Base-by-base conservation (phyloP, 2,329 filamentous ascomycete genomes). In the Graphium sp. region DNA sequence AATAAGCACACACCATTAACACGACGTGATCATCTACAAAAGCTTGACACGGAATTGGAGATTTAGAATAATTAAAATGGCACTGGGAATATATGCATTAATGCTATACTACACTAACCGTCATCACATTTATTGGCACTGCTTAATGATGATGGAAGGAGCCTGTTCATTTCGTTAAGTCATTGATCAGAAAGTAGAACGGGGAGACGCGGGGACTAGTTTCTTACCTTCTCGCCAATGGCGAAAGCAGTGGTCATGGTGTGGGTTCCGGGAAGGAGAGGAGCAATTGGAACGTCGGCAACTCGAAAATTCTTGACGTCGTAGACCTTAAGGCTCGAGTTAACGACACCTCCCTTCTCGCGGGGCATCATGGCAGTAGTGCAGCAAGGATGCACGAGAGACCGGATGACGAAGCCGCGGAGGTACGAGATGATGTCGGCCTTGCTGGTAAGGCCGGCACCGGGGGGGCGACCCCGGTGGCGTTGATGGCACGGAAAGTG, bases 231-330 rank as follows among this genome's bases (percentile, higher is more conserved):
- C 43, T 67, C 63, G 1, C 57, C 62, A 36, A 67, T 62, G 4
- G 57, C 61, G 40, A 65, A 68, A 5, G 60, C 62, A 6, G 60
- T 56, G 51, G 62, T 62, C 36, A 26, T 34, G 16, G 35, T 66
- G 56, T 13, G 61, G 57, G 40, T 28, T 15, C 33, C 36, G 15
- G 40, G 40, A 7, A 38, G 16, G 7, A 34, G 32, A 14, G 43
- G 43, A 12, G 44, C 37, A 11, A 45, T 38, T 18, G 37, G 39
- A 25, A 36, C 38, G 27, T 45, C 43, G 14, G 38, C 45, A 17
- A 54, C 41, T 17, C 48, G 43, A 22, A 53, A 32, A 24, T 43
- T 40, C 10, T 34, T 30, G 13, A 45, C 41, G 11, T 48, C 48
- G 31, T 50, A 47, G 8, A 54, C 52, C 26, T 34, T 35, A 28